A percentile compares a stretch with the other conserved stretches of the same genome.
These are phyloP conservation scores for Zopfia rhizophila DNA, from an alignment of 2,329 filamentous ascomycete species.

Conservation along the genomic window DNA sequence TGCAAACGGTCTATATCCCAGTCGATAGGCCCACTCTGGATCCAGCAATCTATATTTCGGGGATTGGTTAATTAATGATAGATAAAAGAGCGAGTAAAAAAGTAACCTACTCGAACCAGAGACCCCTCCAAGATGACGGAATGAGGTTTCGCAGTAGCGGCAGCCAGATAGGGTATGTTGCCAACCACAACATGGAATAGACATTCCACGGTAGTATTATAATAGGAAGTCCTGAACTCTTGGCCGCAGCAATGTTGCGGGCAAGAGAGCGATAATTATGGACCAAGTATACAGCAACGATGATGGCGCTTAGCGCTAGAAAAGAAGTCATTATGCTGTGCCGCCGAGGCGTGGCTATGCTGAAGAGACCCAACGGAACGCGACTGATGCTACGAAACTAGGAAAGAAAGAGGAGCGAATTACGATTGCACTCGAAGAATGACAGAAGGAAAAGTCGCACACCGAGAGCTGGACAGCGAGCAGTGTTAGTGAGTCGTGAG, in stretches of 20 bases:
- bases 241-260: slow-evolving; percentile 56
- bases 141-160: slow-evolving; percentile 64
- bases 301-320: slow-evolving; percentile 36
- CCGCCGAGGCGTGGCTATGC: background rate
- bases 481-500: too few relatives aligned
- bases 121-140: slow-evolving; percentile 65
- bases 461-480: too few relatives aligned
- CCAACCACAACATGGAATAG: slow-evolving; percentile 66
- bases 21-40: slow-evolving; percentile 70
- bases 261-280: slow-evolving; percentile 49
- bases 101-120: slow-evolving; percentile 68
- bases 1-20: slow-evolving; percentile 67
- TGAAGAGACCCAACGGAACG: slow-evolving; percentile 3
- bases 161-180: slow-evolving; percentile 65
- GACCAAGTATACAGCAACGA: slow-evolving; percentile 41
- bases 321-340: slow-evolving; percentile 35
- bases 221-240: slow-evolving; percentile 58
- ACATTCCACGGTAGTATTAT: slow-evolving; percentile 56
- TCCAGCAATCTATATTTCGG: slow-evolving; percentile 59
- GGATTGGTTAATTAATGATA: slow-evolving; percentile 12
- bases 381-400: slow-evolving; percentile 2
- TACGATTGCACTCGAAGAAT: slow-evolving; percentile 1
- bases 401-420: slow-evolving; percentile 5
- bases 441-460: too few relatives aligned
- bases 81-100: slow-evolving; percentile 17